phyloP scores from a whole-genome alignment of 2,329 filamentous ascomycete species.

The Colletotrichum camelliae region DNA sequence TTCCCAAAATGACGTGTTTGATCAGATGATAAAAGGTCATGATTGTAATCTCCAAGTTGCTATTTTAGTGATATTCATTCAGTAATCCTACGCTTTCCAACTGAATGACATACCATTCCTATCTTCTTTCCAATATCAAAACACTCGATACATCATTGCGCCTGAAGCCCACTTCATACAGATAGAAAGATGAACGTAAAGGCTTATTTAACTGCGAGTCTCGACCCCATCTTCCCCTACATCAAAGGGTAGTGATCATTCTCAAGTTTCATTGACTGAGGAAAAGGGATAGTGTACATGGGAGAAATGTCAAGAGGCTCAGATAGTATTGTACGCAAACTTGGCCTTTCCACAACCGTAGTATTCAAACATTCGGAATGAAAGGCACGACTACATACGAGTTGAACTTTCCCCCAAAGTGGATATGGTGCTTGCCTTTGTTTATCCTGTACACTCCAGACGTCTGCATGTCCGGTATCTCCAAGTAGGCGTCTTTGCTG shows the following conservation, averaged over 20 bases:
- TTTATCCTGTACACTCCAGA: background rate
- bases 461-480: background rate
- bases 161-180: background rate
- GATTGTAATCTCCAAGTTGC: too few species aligned
- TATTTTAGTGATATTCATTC: too few species aligned
- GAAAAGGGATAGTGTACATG: accelerated
- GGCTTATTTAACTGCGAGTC: too few species aligned
- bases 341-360: background rate
- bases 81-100: background rate
- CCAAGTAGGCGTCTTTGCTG: background rate
- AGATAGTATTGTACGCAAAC: background rate
- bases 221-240: too few species aligned
- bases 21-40: too few species aligned
- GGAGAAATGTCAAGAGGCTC: background rate
- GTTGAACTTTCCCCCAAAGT: background rate
- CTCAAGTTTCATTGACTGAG: background rate
- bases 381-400: background rate
- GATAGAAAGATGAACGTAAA: too few species aligned
- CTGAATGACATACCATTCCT: background rate
- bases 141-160: too few species aligned
- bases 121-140: background rate
- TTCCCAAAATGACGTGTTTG: too few species aligned
- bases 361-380: background rate
- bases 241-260: too few species aligned
- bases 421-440: background rate